phyloP scores from a whole-genome alignment of 1,139 yeast genomes.

The Diutina catenulata region DNA sequence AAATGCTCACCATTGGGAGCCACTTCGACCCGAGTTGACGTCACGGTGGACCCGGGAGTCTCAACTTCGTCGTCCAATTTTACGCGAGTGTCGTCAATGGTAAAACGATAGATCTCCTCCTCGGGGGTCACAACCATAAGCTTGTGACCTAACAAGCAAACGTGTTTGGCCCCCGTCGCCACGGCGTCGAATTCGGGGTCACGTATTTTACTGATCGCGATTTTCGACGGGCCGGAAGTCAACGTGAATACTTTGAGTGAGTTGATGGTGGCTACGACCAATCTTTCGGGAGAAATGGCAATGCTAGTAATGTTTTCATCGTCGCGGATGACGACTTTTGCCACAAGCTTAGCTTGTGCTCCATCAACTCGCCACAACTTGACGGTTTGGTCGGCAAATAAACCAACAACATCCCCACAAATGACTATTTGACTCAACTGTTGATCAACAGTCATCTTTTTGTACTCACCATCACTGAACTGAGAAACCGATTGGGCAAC shows the following conservation, averaged over 20 bases:
- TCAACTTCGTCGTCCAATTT: slow-evolving; percentile 30
- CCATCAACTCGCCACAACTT: slow-evolving; percentile 63
- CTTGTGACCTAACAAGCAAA: slow-evolving; percentile 13
- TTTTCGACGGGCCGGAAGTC: slow-evolving; percentile 24
- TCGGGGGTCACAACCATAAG: slow-evolving; percentile 53
- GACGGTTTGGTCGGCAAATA: slow-evolving; percentile 77
- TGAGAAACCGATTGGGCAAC: slow-evolving; percentile 57
- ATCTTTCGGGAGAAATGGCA: slow-evolving; percentile 42
- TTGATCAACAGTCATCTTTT: slow-evolving; percentile 58
- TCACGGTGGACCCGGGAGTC: slow-evolving; percentile 16
- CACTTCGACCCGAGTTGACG: slow-evolving; percentile 27
- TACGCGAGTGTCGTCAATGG: slow-evolving; percentile 21
- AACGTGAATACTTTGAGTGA: slow-evolving; percentile 62
- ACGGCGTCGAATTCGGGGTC: slow-evolving; percentile 35
- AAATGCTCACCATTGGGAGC: slow-evolving; percentile 31
- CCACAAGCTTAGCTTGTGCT: slow-evolving; percentile 36
- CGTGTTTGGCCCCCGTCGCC: slow-evolving; percentile 45
- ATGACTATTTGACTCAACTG: slow-evolving; percentile 47
- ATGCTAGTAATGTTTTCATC: slow-evolving; percentile 75
- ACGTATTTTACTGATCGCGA: slow-evolving; percentile 41
- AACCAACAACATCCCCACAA: slow-evolving; percentile 38
- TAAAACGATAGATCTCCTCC: slow-evolving; percentile 47
- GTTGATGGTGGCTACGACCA: slow-evolving; percentile 63
- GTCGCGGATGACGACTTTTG: slow-evolving; percentile 56
- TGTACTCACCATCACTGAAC: slow-evolving; percentile 66